Percentiles rank a stretch among this genome's conserved stretches.
Evolutionary conservation across 257 asterid species (phyloP).

Genomic region (Paulownia fortunei): DNA sequence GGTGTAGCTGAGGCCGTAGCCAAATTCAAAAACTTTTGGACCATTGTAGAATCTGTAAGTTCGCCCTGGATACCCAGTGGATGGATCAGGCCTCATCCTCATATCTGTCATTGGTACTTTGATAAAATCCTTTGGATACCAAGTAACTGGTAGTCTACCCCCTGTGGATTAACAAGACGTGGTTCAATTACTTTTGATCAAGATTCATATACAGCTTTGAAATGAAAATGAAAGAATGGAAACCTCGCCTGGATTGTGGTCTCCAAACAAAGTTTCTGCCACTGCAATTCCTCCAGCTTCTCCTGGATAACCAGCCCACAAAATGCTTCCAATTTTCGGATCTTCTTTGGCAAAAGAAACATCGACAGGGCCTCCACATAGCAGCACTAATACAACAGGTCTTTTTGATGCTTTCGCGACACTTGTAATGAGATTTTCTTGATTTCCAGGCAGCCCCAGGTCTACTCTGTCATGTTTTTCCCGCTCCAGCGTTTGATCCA

Average conservation of each 20-base stretch:
- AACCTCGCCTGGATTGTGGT: slow-evolving; percentile 63
- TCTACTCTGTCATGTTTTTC: slow-evolving; percentile 56
- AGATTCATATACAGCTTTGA: neutral
- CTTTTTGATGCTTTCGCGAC: slow-evolving; percentile 52
- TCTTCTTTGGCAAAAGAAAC: slow-evolving; percentile 61
- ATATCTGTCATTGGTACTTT: slow-evolving; percentile 70
- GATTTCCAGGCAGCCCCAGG: slow-evolving; percentile 64
- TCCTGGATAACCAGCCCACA: slow-evolving; percentile 84
- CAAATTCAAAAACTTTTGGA: slow-evolving; percentile 63
- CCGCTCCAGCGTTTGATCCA: slow-evolving; percentile 62
- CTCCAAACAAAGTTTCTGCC: slow-evolving; percentile 62
- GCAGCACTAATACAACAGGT: slow-evolving; percentile 56
- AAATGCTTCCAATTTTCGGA: slow-evolving; percentile 59
- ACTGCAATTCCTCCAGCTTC: slow-evolving; percentile 74
- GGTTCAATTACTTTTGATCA: neutral
- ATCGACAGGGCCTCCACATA: slow-evolving; percentile 77
- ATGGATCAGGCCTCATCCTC: slow-evolving; percentile 74
- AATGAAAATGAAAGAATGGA: neutral
- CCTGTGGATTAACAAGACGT: slow-evolving; percentile 45
- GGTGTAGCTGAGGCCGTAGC: slow-evolving; percentile 78
- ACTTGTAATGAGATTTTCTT: slow-evolving; percentile 44
- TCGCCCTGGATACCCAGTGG: slow-evolving; percentile 71
- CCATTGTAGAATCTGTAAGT: slow-evolving; percentile 77
- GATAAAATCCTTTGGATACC: slow-evolving; percentile 70
- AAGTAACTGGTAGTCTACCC: slow-evolving; percentile 70